A percentile compares a stretch with the other conserved stretches of the same genome.
Conservation (phyloP, 495 filamentous ascomycete species). For the Xylaria acuta region DNA sequence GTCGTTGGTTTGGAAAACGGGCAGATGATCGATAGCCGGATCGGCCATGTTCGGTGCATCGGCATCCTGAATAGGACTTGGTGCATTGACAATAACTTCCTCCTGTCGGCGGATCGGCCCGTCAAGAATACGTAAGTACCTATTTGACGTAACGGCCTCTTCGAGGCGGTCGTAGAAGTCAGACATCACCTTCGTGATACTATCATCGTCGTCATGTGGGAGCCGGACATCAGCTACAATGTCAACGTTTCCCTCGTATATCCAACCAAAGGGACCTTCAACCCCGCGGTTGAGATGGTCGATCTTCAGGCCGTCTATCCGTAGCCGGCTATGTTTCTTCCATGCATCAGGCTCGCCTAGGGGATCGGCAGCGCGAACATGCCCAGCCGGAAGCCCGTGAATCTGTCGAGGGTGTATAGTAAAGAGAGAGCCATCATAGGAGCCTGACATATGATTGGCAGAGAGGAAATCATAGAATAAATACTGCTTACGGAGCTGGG, state of each 20-base stretch:
- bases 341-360: constrained; percentile 67
- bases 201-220: constrained; percentile 82
- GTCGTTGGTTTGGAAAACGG: constrained; percentile 18
- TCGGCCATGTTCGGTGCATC: constrained; percentile 18
- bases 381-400: constrained; percentile 64
- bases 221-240: constrained; percentile 96
- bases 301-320: constrained; percentile 92
- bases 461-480: constrained; percentile 97
- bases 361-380: constrained; percentile 50
- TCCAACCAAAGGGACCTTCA: constrained; percentile 96
- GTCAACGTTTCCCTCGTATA: constrained; percentile 93
- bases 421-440: constrained; percentile 93
- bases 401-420: constrained; percentile 94
- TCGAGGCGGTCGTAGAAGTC: constrained; percentile 95
- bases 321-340: constrained; percentile 91
- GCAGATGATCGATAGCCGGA: constrained; percentile 21
- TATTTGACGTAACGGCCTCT: constrained; percentile 82
- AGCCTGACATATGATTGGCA: constrained; percentile 94
- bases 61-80: constrained; percentile 27
- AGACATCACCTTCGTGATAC: constrained; percentile 87
- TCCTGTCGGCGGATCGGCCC: constrained; percentile 38
- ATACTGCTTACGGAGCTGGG: constrained; percentile 92
- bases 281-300: constrained; percentile 95
- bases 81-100: constrained; percentile 37
- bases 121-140: constrained; percentile 57